These are phyloP conservation scores for Dioszegia aurantiaca DNA, from an alignment of 768 basidiomycete genomes.

Conservation along the genomic window DNA sequence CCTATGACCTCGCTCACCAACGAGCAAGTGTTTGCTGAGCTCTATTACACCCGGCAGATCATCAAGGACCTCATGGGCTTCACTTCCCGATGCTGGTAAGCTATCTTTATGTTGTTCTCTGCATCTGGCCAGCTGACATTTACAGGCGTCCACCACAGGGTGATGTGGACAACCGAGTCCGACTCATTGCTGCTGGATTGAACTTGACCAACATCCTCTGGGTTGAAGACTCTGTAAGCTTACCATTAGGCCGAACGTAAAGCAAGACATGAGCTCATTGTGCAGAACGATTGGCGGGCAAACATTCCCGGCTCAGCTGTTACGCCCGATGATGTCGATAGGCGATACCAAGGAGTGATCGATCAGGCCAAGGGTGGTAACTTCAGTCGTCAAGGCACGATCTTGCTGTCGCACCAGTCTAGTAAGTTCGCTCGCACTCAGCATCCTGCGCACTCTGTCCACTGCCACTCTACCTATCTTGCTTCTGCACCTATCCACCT, in stretches of 20 bases:
- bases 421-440: conserved; percentile 18
- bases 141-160: conserved; percentile 47
- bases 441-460: too few relatives aligned
- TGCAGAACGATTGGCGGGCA: conserved; percentile 45
- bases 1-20: conserved; percentile 61
- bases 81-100: conserved; percentile 38
- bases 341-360: conserved; percentile 47
- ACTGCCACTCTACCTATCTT: too few relatives aligned
- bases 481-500: background rate
- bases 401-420: conserved; percentile 51
- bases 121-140: background rate
- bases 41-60: conserved; percentile 46
- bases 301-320: conserved; percentile 28
- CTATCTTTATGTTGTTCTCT: conserved; percentile 16
- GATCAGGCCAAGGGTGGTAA: conserved; percentile 38
- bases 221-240: conserved; percentile 36
- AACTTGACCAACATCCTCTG: conserved; percentile 46
- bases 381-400: conserved; percentile 39
- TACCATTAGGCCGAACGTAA: too few relatives aligned
- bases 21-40: conserved; percentile 49
- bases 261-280: background rate
- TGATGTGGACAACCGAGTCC: conserved; percentile 50
- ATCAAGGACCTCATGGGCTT: conserved; percentile 47
- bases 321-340: conserved; percentile 38
- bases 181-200: conserved; percentile 40